Evolutionary conservation across 106 monocot species (phyloP).

Genomic region (Iris macrosiphon): DNA sequence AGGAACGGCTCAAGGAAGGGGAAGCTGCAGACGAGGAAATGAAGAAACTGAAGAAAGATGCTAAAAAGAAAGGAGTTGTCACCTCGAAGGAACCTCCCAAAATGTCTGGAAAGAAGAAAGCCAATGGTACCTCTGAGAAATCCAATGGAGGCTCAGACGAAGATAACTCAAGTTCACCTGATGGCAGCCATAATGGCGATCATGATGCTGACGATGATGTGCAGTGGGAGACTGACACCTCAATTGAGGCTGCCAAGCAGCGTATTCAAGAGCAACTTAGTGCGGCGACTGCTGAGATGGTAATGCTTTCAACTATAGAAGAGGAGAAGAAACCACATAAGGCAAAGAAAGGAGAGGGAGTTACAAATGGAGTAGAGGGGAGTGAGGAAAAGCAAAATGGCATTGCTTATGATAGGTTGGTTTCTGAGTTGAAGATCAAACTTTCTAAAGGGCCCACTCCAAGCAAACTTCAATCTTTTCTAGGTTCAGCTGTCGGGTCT

Average conservation of each 20-base stretch:
- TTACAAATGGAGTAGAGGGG: not conserved
- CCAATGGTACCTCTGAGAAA: conserved; percentile 23
- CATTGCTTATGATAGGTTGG: conserved; percentile 8
- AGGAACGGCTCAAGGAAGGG: conserved; percentile 69
- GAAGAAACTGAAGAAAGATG: conserved; percentile 71
- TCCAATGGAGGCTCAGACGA: conserved; percentile 37
- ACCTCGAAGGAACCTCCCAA: conserved; percentile 10
- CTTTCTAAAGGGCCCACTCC: conserved; percentile 34
- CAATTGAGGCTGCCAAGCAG: conserved; percentile 53
- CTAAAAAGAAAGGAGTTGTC: conserved; percentile 30
- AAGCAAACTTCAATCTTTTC: conserved; percentile 19
- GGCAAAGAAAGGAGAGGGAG: conserved; percentile 1
- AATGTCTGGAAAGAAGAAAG: conserved; percentile 30
- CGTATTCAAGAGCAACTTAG: conserved; percentile 66
- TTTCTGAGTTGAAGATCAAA: conserved; percentile 39
- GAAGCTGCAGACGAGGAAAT: conserved; percentile 76
- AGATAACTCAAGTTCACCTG: conserved; percentile 38
- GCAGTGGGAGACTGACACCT: conserved; percentile 79
- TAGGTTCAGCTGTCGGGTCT: conserved; percentile 9
- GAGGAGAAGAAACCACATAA: conserved; percentile 24
- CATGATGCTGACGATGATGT: conserved; percentile 16
- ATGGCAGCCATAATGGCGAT: conserved; percentile 35
- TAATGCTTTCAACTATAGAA: conserved; percentile 55
- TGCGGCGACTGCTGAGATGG: conserved; percentile 72
- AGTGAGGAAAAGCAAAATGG: not conserved